Percentiles rank a stretch among this genome's conserved stretches.
These are phyloP conservation scores for Verticillium nonalfalfae DNA, from an alignment of 2,329 filamentous ascomycete species.

Conservation along the genomic window DNA sequence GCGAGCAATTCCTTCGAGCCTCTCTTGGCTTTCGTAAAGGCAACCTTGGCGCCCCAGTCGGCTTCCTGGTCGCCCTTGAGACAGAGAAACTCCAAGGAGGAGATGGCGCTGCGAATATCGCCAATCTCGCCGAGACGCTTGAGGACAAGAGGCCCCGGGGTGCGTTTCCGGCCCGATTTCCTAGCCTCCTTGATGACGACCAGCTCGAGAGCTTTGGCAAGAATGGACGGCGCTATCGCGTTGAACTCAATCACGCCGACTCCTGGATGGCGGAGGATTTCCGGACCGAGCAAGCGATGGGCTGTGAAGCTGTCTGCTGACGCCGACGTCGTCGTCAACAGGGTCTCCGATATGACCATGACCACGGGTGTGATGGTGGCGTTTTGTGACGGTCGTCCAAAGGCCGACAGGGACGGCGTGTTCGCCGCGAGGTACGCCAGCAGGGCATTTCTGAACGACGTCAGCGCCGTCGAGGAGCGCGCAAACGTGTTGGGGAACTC, in stretches of 20 bases:
- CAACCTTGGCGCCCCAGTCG: conserved; percentile 69
- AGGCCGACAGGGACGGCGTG: conserved; percentile 47
- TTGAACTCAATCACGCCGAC: conserved; percentile 88
- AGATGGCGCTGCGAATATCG: conserved; percentile 88
- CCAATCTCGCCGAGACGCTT: conserved; percentile 78
- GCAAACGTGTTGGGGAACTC: conserved; percentile 76
- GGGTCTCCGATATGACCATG: conserved; percentile 85
- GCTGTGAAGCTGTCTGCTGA: conserved; percentile 89
- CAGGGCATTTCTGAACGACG: conserved; percentile 69
- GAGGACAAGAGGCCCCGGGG: conserved; percentile 72
- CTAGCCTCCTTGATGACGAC: conserved; percentile 81
- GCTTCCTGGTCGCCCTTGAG: conserved; percentile 69
- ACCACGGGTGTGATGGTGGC: conserved; percentile 65
- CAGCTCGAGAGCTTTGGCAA: conserved; percentile 76
- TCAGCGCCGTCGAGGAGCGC: conserved; percentile 55
- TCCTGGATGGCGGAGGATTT: conserved; percentile 75
- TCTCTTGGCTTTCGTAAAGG: conserved; percentile 63
- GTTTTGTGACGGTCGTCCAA: conserved; percentile 30
- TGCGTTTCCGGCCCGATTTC: conserved; percentile 66
- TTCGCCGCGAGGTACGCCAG: conserved; percentile 67
- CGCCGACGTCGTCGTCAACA: conserved; percentile 78
- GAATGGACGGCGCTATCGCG: conserved; percentile 75
- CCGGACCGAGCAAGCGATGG: conserved; percentile 79
- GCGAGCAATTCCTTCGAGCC: conserved; percentile 46
- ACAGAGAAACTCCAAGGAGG: conserved; percentile 87